phyloP scores from a whole-genome alignment of 257 asterid species.

The Avicennia marina region DNA sequence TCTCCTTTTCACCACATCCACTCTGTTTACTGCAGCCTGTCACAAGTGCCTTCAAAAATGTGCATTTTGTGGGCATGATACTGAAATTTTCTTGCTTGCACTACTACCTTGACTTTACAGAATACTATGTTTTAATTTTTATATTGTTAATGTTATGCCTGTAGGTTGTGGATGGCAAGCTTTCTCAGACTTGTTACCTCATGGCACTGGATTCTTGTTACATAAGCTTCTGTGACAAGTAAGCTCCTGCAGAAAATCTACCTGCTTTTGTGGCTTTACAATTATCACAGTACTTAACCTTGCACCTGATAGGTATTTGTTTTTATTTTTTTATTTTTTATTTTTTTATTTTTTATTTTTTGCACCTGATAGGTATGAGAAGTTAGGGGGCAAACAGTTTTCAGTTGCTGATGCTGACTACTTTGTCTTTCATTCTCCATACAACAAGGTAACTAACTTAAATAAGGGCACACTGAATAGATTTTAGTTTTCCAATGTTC shows the following conservation, averaged over 20 bases:
- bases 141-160: no score
- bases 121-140: no score
- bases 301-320: no score
- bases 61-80: neutral
- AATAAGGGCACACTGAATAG: neutral
- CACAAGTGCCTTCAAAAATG: conserved; percentile 7
- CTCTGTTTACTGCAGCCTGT: neutral
- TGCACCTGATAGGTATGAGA: conserved; percentile 55
- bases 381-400: conserved; percentile 76
- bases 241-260: conserved; percentile 16
- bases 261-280: conserved; percentile 4
- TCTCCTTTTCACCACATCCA: neutral
- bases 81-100: conserved; percentile 4
- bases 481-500: neutral
- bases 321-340: no score
- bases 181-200: conserved; percentile 97
- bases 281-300: no score
- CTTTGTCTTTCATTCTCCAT: conserved; percentile 94
- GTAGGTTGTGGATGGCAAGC: conserved; percentile 98
- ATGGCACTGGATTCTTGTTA: conserved; percentile 98
- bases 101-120: no score
- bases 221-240: conserved; percentile 76
- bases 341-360: neutral
- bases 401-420: conserved; percentile 74
- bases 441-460: conserved; percentile 76